phyloP scores from a whole-genome alignment of 2,329 filamentous ascomycete genomes.

The Teratosphaeriaceae sp. region DNA sequence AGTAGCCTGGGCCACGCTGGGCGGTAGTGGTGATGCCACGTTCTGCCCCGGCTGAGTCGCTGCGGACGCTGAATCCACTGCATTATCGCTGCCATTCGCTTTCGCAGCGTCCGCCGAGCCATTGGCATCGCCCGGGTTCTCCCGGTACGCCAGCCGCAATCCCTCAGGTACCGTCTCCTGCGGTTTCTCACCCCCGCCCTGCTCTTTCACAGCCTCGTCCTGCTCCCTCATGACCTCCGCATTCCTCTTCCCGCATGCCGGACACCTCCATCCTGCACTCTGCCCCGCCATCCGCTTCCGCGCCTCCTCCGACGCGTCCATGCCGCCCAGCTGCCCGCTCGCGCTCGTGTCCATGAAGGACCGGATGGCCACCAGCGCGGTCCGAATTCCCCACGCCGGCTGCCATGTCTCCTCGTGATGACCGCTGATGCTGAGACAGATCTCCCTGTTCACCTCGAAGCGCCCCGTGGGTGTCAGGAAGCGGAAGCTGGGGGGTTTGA shows the following conservation, averaged over 20 bases:
- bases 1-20: not conserved
- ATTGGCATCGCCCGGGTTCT: conserved; percentile 52
- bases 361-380: conserved; percentile 70
- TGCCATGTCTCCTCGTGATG: conserved; percentile 99
- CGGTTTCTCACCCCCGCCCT: conserved; percentile 35
- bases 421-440: conserved; percentile 87
- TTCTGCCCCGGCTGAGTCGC: conserved; percentile 6
- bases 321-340: conserved; percentile 79
- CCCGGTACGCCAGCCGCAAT: conserved; percentile 62
- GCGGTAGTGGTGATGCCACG: not conserved
- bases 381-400: conserved; percentile 93
- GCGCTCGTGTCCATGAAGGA: conserved; percentile 92
- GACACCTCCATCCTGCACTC: conserved; percentile 61
- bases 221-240: conserved; percentile 66
- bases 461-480: conserved; percentile 87
- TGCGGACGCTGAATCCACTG: not conserved
- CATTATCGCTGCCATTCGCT: not conserved
- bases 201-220: conserved; percentile 49
- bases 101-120: not conserved
- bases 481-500: conserved; percentile 90
- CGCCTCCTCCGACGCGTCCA: conserved; percentile 66
- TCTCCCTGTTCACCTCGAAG: conserved; percentile 95
- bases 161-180: conserved; percentile 48
- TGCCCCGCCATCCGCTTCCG: conserved; percentile 63
- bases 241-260: conserved; percentile 64